A percentile compares a stretch with the other conserved stretches of the same genome.
Conservation (phyloP, 192 early-diverging fungal species). For the Podochytrium sp. region DNA sequence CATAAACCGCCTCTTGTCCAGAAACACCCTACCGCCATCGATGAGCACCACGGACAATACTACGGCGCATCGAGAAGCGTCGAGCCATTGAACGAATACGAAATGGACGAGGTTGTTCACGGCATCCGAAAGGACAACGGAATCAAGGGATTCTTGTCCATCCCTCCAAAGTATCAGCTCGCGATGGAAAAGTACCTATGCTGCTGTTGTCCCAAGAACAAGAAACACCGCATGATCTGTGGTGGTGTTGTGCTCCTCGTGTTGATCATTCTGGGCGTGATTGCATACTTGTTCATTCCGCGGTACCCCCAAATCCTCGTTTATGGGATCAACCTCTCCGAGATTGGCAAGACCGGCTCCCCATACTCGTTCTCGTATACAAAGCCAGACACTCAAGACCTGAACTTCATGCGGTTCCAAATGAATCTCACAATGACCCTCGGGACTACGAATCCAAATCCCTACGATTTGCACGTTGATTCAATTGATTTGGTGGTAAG, state of each 20-base stretch:
- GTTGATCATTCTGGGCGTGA: constrained; percentile 3
- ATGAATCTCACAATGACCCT: constrained; percentile 31
- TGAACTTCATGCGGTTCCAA: constrained; percentile 16
- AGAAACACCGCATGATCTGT: constrained; percentile 19
- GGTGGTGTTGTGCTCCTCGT: background rate
- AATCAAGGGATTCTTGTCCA: background rate
- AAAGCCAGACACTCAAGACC: background rate
- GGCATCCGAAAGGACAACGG: background rate
- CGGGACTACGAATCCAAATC: constrained; percentile 28
- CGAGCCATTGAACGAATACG: background rate
- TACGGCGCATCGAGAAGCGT: background rate
- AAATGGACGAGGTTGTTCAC: background rate
- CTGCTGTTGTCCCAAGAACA: constrained; percentile 19
- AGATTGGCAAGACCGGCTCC: background rate
- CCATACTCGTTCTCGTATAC: constrained; percentile 11
- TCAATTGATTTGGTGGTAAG: constrained; percentile 5
- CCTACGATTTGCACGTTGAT: constrained; percentile 25
- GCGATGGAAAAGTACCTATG: background rate
- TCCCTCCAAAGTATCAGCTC: background rate
- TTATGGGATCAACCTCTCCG: constrained; percentile 13
- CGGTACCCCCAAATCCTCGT: constrained; percentile 30
- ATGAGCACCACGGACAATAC: background rate
- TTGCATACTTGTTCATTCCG: constrained; percentile 9
- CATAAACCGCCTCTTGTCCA: background rate
- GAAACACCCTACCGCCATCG: background rate